A percentile compares a stretch with the other conserved stretches of the same genome.
phyloP scores from a whole-genome alignment of 2,329 filamentous ascomycete species.

The Neoarthrinium moseri region DNA sequence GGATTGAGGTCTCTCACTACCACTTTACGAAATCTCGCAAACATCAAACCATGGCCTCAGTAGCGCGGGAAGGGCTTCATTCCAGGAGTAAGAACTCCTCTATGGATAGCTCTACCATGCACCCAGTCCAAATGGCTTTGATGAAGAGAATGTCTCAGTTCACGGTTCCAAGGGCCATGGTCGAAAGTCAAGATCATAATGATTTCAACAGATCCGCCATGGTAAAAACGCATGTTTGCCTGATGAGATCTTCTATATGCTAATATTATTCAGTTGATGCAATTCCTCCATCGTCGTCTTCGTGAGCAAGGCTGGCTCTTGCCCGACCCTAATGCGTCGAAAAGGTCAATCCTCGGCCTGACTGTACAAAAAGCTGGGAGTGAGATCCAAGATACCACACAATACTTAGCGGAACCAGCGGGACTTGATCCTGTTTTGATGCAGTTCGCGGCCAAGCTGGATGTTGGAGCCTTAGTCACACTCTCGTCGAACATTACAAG shows the following conservation, averaged over 20 bases:
- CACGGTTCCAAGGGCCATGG: not conserved
- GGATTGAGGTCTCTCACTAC: too few relatives aligned
- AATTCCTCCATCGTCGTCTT: not conserved
- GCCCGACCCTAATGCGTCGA: not conserved
- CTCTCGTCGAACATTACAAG: conserved; percentile 38
- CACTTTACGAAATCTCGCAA: too few relatives aligned
- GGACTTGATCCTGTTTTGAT: not conserved
- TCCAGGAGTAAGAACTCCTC: not conserved
- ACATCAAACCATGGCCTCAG: too few relatives aligned
- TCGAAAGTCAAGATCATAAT: not conserved
- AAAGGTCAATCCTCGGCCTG: not conserved
- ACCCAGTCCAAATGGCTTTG: not conserved
- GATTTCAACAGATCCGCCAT: not conserved
- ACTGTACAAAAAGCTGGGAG: not conserved
- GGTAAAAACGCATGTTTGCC: not conserved
- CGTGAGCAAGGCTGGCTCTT: not conserved
- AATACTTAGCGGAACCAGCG: not conserved
- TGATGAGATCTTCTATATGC: too few relatives aligned
- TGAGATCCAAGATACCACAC: not conserved
- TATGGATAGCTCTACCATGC: not conserved
- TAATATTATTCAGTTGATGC: not conserved
- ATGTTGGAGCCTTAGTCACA: not conserved
- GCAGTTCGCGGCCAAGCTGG: not conserved
- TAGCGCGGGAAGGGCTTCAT: not conserved
- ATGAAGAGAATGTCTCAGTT: not conserved